Conservation (phyloP, 225 moss, liverwort and hornwort genomes). For the Anthoceros angustus region DNA sequence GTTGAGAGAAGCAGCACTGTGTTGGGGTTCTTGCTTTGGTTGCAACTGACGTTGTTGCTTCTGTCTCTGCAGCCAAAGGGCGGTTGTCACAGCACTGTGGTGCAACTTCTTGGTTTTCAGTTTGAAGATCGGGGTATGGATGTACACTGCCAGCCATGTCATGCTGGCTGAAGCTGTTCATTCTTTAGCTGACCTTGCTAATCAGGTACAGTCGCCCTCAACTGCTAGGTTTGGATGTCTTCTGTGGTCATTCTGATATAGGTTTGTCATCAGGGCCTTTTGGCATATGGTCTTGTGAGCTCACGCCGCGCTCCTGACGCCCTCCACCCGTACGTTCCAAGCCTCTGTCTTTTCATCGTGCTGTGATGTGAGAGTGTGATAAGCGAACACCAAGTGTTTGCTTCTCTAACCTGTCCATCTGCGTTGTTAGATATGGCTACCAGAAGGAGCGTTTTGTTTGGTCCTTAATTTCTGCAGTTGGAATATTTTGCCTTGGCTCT, state of each 20-base stretch:
- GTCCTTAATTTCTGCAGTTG: slow-evolving; percentile 98
- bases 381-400: neutral
- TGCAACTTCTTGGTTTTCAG: slow-evolving; percentile 92
- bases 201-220: slow-evolving; percentile 42
- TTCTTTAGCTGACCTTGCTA: slow-evolving; percentile 91
- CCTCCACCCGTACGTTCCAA: slow-evolving; percentile 68
- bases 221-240: neutral
- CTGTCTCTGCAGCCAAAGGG: slow-evolving; percentile 59
- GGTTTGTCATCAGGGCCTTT: slow-evolving; percentile 44
- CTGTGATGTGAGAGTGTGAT: neutral
- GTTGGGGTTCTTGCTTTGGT: neutral
- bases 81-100: slow-evolving; percentile 75
- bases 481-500: slow-evolving; percentile 97
- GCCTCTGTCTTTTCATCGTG: neutral
- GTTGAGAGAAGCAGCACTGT: neutral
- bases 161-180: slow-evolving; percentile 98
- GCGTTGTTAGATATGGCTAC: slow-evolving; percentile 62
- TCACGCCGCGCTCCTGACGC: slow-evolving; percentile 98
- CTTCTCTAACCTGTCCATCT: slow-evolving; percentile 3
- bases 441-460: slow-evolving; percentile 94
- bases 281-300: slow-evolving; percentile 92
- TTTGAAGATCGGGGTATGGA: slow-evolving; percentile 86
- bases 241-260: slow-evolving; percentile 3
- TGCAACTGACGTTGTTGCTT: neutral
- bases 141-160: slow-evolving; percentile 83